phyloP scores from a whole-genome alignment of 768 basidiomycete species.

The Lactarius deliciosus region DNA sequence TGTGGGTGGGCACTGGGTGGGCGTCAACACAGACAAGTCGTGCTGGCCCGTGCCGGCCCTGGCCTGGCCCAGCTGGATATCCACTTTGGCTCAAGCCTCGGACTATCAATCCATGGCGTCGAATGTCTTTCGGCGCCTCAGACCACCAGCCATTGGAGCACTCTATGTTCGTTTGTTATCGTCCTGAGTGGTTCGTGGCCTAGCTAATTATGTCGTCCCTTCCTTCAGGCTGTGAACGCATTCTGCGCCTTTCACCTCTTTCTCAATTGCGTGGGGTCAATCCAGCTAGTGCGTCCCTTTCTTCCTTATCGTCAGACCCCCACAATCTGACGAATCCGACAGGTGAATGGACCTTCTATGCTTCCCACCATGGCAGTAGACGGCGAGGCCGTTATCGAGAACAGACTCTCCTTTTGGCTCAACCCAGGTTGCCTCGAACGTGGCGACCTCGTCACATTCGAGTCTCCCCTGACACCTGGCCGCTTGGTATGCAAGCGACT shows the following conservation, averaged over 20 bases:
- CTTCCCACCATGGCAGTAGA: constrained; percentile 63
- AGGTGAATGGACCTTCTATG: constrained; percentile 81
- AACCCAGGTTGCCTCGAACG: constrained; percentile 53
- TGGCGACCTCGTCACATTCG: constrained; percentile 75
- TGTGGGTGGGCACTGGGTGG: background rate
- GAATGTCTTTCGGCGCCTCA: constrained; percentile 17
- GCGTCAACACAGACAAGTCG: background rate
- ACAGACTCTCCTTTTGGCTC: constrained; percentile 53
- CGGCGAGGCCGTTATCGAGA: constrained; percentile 66
- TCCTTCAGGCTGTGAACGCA: constrained; percentile 43
- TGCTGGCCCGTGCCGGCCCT: background rate
- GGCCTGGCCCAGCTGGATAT: background rate
- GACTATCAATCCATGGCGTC: constrained; percentile 9
- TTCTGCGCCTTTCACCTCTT: constrained; percentile 62
- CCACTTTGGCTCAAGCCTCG: background rate
- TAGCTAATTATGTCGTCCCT: constrained; percentile 38
- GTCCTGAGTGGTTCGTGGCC: constrained; percentile 13
- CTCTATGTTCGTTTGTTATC: constrained; percentile 20
- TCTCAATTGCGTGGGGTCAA: constrained; percentile 56
- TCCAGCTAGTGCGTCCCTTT: constrained; percentile 46
- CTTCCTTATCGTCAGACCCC: constrained; percentile 7
- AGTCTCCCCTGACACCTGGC: constrained; percentile 66
- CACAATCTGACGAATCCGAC: constrained; percentile 11
- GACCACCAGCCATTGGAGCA: constrained; percentile 18
- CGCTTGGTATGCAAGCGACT: constrained; percentile 84